Percentiles rank a stretch among this genome's conserved stretches.
Evolutionary conservation across 148 eudicot genomes (phyloP).

Genomic region (Heliosperma pusillum): DNA sequence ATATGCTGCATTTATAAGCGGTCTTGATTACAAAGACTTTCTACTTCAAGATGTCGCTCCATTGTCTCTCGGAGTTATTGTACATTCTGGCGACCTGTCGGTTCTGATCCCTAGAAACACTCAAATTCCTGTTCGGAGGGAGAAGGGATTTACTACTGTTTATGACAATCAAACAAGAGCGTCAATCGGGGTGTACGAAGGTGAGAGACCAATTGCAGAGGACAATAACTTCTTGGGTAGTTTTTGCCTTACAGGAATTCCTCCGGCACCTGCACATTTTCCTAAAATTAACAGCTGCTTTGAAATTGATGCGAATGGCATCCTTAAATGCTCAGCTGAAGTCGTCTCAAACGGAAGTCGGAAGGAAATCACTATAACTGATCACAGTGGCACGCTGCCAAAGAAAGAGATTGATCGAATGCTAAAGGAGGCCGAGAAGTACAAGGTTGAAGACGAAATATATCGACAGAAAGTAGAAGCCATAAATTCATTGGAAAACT

Average conservation of each 20-base stretch:
- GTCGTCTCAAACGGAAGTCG: background rate
- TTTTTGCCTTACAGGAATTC: background rate
- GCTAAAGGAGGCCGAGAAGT: background rate
- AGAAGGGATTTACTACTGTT: background rate
- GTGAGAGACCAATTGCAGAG: slow-evolving; percentile 1
- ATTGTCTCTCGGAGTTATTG: slow-evolving; percentile 7
- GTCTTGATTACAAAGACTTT: background rate
- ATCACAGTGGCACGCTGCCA: background rate
- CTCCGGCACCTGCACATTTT: background rate
- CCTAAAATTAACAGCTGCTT: background rate
- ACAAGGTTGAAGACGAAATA: background rate
- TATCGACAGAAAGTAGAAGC: background rate
- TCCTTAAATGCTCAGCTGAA: background rate
- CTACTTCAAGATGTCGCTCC: slow-evolving; percentile 14
- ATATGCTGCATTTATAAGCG: slow-evolving; percentile 7
- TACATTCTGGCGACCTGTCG: background rate
- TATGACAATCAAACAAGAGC: background rate
- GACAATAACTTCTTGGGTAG: slow-evolving; percentile 7
- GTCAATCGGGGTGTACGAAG: background rate
- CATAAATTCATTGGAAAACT: background rate
- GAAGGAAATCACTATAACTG: background rate
- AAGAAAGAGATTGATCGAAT: slow-evolving; percentile 1
- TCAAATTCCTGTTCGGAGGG: background rate
- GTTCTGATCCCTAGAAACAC: slow-evolving; percentile 16
- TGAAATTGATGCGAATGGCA: slow-evolving; percentile 5